Evolutionary conservation across 805 yeast genomes (phyloP).

Genomic region (Zygosaccharomyces kombuchaensis): DNA sequence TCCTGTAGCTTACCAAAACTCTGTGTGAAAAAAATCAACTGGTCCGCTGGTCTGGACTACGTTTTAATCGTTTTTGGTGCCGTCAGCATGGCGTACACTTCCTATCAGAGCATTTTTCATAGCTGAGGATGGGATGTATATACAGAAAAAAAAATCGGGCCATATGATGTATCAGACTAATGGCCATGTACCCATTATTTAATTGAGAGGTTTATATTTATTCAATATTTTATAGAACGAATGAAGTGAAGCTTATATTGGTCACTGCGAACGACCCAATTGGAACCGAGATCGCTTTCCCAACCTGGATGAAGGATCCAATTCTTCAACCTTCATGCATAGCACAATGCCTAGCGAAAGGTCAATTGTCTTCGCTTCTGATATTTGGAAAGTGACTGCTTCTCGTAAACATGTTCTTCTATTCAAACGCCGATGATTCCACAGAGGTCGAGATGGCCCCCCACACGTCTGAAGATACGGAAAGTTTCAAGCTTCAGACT

Average conservation of each 20-base stretch:
- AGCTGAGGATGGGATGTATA: not conserved
- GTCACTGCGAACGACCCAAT: constrained; percentile 2
- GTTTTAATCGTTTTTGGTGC: constrained; percentile 52
- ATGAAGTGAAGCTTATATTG: not conserved
- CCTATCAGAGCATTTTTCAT: constrained; percentile 48
- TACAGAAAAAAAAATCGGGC: not conserved
- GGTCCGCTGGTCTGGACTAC: constrained; percentile 44
- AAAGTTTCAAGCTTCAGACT: constrained; percentile 6
- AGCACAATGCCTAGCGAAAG: too few species aligned
- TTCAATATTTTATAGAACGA: not conserved
- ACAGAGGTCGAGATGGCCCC: not conserved
- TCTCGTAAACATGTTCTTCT: constrained; percentile 8
- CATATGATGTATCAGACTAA: not conserved
- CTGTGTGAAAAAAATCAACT: constrained; percentile 14
- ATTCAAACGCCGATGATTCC: constrained; percentile 4
- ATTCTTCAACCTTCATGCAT: too few species aligned
- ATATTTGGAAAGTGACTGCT: not conserved
- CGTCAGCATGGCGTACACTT: constrained; percentile 61
- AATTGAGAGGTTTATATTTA: constrained; percentile 2
- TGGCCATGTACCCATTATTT: not conserved
- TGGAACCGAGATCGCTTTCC: not conserved
- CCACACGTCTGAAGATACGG: not conserved
- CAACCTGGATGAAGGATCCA: not conserved
- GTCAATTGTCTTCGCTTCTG: not conserved
- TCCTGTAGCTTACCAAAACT: constrained; percentile 40